Percentiles rank a stretch among this genome's conserved stretches.
Evolutionary conservation across 768 basidiomycete genomes (phyloP).

Genomic region (Strobilomyces confusus): DNA sequence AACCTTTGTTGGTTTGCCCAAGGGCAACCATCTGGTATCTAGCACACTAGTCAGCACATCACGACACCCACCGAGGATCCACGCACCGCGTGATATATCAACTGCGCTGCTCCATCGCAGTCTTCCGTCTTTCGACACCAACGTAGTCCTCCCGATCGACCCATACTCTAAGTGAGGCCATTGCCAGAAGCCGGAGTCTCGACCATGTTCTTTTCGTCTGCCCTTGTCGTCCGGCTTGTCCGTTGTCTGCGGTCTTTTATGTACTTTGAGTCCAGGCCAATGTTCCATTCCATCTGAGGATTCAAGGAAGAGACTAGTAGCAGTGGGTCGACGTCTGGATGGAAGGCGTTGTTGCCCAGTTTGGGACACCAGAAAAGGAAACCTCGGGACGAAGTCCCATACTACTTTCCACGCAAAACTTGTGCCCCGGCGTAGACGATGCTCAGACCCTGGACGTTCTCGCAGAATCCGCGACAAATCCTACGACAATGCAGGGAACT

Average conservation of each 20-base stretch:
- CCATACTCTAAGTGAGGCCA: conserved; percentile 61
- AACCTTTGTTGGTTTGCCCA: conserved; percentile 37
- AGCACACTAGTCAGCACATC: conserved; percentile 5
- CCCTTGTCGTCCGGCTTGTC: conserved; percentile 18
- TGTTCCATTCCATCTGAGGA: conserved; percentile 68
- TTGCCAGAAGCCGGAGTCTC: conserved; percentile 28
- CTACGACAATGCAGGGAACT: conserved; percentile 36
- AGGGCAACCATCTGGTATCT: conserved; percentile 33
- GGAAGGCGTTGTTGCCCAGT: conserved; percentile 3
- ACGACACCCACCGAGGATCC: not conserved
- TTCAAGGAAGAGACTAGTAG: not conserved
- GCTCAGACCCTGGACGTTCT: conserved; percentile 50
- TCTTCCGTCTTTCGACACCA: conserved; percentile 41
- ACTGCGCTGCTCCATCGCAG: conserved; percentile 52
- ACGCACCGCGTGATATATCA: conserved; percentile 26
- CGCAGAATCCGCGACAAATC: conserved; percentile 35
- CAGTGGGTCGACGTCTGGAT: too few relatives aligned
- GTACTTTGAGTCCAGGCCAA: conserved; percentile 59
- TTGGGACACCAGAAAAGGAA: conserved; percentile 17
- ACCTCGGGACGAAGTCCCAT: not conserved
- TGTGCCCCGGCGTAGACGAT: conserved; percentile 31
- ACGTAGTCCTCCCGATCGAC: conserved; percentile 50
- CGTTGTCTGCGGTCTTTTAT: conserved; percentile 18
- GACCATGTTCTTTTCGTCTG: conserved; percentile 29
- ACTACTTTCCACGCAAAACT: conserved; percentile 1